phyloP scores from a whole-genome alignment of 352 stramenopile genomes.

The Saprolegnia diclina region DNA sequence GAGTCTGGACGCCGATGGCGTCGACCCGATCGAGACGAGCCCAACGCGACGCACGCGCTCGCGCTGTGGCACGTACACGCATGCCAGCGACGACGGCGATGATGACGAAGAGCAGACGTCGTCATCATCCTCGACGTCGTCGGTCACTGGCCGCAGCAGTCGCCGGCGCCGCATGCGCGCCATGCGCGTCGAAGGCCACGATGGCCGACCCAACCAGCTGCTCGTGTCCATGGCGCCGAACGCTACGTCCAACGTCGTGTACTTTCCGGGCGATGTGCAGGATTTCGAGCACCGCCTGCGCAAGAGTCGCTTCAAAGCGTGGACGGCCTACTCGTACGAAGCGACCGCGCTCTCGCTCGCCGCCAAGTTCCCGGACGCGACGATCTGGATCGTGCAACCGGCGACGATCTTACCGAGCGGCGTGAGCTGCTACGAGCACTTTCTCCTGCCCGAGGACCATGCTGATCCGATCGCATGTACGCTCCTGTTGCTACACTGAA shows the following conservation, averaged over 20 bases:
- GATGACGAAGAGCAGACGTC: neutral
- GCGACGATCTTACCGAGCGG: conserved; percentile 38
- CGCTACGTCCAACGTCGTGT: conserved; percentile 45
- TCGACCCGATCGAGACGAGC: neutral
- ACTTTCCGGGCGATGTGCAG: conserved; percentile 65
- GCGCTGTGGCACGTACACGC: no score
- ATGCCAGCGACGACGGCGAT: neutral
- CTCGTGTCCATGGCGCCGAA: conserved; percentile 35
- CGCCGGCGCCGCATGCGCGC: neutral
- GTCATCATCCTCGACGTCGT: neutral
- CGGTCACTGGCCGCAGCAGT: neutral
- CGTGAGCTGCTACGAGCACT: conserved; percentile 46
- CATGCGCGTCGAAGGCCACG: conserved; percentile 4
- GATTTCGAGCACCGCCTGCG: conserved; percentile 50
- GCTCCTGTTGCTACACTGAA: no score
- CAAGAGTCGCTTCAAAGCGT: conserved; percentile 38
- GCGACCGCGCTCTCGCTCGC: conserved; percentile 37
- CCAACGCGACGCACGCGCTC: neutral
- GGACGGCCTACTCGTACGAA: conserved; percentile 54
- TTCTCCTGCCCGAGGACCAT: neutral
- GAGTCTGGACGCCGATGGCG: neutral
- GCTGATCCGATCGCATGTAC: no score
- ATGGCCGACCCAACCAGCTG: conserved; percentile 37
- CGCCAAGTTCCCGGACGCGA: conserved; percentile 44
- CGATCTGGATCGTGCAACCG: conserved; percentile 57